phyloP scores from a whole-genome alignment of 805 yeast species.

The Danielia reshetovae region DNA sequence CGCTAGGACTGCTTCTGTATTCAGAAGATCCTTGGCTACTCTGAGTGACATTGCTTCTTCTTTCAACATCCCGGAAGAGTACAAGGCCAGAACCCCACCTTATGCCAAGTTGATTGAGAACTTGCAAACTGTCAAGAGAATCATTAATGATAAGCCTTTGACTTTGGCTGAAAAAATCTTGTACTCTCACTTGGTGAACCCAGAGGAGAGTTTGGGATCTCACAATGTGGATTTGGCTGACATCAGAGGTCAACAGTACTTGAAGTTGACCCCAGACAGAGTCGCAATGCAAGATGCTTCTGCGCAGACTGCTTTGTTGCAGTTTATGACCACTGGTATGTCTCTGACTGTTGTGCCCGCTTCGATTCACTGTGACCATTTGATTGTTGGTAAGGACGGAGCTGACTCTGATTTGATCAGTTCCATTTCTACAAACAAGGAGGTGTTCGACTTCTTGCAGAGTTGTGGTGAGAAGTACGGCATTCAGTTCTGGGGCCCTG shows the following conservation, averaged over 20 bases:
- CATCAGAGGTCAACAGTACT: conserved; percentile 82
- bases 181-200: conserved; percentile 87
- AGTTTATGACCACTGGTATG: conserved; percentile 96
- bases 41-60: conserved; percentile 19
- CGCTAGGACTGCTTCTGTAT: conserved; percentile 5
- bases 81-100: conserved; percentile 77
- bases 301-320: conserved; percentile 98
- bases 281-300: conserved; percentile 99
- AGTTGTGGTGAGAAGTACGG: conserved; percentile 93
- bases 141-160: conserved; percentile 68
- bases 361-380: conserved; percentile 96
- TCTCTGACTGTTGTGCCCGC: conserved; percentile 86
- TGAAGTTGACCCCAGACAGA: conserved; percentile 93
- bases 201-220: conserved; percentile 68
- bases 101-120: conserved; percentile 70
- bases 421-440: conserved; percentile 84
- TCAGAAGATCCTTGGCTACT: conserved; percentile 30
- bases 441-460: conserved; percentile 91
- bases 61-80: conserved; percentile 53
- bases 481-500: conserved; percentile 99
- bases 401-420: conserved; percentile 78
- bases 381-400: conserved; percentile 94
- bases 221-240: conserved; percentile 46
- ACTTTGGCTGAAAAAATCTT: conserved; percentile 93
- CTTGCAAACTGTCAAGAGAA: conserved; percentile 56